A percentile compares a stretch with the other conserved stretches of the same genome.
These are phyloP conservation scores for Ceratobasidium sp. DNA, from an alignment of 1,284 basidiomycete species.

Conservation along the genomic window DNA sequence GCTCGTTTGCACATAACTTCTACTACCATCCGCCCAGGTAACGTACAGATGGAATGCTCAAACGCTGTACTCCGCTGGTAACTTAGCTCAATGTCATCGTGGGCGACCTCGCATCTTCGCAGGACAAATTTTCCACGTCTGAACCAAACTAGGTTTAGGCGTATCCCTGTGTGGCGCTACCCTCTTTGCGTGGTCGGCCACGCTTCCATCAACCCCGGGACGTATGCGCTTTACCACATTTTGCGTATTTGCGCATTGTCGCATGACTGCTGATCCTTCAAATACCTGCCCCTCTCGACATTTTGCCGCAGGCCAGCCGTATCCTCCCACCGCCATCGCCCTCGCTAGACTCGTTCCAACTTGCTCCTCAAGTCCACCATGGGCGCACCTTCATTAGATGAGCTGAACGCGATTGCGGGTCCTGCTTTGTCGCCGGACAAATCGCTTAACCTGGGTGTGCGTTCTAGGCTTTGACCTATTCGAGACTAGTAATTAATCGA, in stretches of 20 bases:
- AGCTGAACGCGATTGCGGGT: constrained; percentile 27
- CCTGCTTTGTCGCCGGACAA: constrained; percentile 26
- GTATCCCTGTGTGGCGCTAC: background rate
- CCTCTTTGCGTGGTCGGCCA: background rate
- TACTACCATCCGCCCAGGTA: too few species aligned
- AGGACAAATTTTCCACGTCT: too few species aligned
- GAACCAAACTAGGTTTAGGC: too few species aligned
- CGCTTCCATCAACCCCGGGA: background rate
- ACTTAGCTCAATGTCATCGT: too few species aligned
- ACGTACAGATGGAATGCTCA: too few species aligned
- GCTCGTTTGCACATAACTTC: too few species aligned
- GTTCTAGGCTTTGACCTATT: background rate
- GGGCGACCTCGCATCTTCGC: too few species aligned
- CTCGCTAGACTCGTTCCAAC: too few species aligned
- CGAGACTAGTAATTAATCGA: background rate
- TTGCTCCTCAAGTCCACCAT: background rate
- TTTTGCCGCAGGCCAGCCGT: background rate
- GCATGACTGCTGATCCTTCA: background rate
- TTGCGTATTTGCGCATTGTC: background rate
- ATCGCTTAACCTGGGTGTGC: constrained; percentile 27
- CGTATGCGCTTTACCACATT: background rate
- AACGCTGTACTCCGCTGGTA: too few species aligned
- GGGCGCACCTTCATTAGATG: constrained; percentile 29
- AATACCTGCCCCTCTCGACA: background rate
- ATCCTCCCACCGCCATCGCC: background rate